phyloP scores from a whole-genome alignment of 1,139 yeast species.

The Blastobotrys aristatus region DNA sequence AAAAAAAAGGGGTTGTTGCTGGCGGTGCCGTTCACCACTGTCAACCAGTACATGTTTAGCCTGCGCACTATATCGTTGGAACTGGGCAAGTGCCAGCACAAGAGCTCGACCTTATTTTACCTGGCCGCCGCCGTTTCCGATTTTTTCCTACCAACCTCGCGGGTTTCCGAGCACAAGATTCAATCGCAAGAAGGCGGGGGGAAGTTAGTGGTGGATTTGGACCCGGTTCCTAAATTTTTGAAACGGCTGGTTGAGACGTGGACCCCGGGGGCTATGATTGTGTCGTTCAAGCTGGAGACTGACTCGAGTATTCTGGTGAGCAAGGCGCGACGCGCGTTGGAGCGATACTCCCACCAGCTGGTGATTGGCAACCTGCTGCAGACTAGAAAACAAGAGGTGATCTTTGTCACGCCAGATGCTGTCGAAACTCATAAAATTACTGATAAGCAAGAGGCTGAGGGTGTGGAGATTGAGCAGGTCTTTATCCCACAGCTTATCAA shows the following conservation, averaged over 20 bases:
- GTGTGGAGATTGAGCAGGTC: conserved; percentile 63
- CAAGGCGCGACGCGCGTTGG: conserved; percentile 74
- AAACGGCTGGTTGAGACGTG: conserved; percentile 83
- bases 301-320: conserved; percentile 63
- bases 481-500: conserved; percentile 72
- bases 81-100: conserved; percentile 36
- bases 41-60: conserved; percentile 86
- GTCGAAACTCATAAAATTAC: conserved; percentile 50
- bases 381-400: conserved; percentile 82
- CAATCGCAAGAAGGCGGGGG: conserved; percentile 71
- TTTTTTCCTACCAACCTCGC: conserved; percentile 81
- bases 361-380: conserved; percentile 93
- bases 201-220: conserved; percentile 74
- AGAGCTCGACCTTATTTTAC: conserved; percentile 53
- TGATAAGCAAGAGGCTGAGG: conserved; percentile 38
- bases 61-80: conserved; percentile 61
- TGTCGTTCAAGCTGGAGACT: conserved; percentile 91
- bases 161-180: conserved; percentile 88
- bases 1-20: conserved; percentile 56
- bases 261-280: conserved; percentile 95
- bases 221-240: conserved; percentile 93
- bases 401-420: conserved; percentile 61
- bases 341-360: conserved; percentile 82
- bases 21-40: conserved; percentile 86
- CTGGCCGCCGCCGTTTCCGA: conserved; percentile 98